A percentile compares a stretch with the other conserved stretches of the same genome.
These are phyloP conservation scores for Russula sp. DNA, from an alignment of 768 basidiomycete genomes.

Conservation along the genomic window DNA sequence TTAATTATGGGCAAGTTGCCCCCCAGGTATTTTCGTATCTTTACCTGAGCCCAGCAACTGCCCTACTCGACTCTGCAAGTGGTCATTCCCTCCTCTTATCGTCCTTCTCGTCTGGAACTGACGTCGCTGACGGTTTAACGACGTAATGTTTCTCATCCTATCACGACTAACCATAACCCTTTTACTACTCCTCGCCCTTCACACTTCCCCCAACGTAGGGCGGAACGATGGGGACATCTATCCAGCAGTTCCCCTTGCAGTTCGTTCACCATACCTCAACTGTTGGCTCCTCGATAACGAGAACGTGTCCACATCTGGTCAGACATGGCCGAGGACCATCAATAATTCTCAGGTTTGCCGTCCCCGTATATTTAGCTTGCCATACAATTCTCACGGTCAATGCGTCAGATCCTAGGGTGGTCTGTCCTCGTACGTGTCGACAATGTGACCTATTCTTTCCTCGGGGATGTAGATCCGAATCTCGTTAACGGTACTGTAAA, in stretches of 20 bases:
- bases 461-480: constrained; percentile 18
- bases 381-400: background rate
- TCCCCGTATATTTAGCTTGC: background rate
- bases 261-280: constrained; percentile 35
- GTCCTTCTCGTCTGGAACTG: background rate
- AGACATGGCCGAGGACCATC: constrained; percentile 30
- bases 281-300: constrained; percentile 27
- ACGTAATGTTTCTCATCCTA: background rate
- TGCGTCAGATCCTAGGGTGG: constrained; percentile 22
- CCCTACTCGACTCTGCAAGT: constrained; percentile 3
- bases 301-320: constrained; percentile 8
- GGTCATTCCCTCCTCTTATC: background rate
- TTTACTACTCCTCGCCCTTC: constrained; percentile 1
- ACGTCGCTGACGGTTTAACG: background rate
- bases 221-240: constrained; percentile 20
- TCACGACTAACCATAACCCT: background rate
- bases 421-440: constrained; percentile 23
- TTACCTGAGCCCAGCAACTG: background rate
- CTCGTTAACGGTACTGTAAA: constrained; percentile 21
- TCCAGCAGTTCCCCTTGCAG: constrained; percentile 33
- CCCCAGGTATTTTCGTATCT: background rate
- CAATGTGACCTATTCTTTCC: constrained; percentile 26
- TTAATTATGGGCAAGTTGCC: background rate
- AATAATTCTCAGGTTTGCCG: background rate
- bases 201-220: background rate